Evolutionary conservation across 2,329 filamentous ascomycete species (phyloP).

Genomic region (Ophiostoma himal-ulmi): DNA sequence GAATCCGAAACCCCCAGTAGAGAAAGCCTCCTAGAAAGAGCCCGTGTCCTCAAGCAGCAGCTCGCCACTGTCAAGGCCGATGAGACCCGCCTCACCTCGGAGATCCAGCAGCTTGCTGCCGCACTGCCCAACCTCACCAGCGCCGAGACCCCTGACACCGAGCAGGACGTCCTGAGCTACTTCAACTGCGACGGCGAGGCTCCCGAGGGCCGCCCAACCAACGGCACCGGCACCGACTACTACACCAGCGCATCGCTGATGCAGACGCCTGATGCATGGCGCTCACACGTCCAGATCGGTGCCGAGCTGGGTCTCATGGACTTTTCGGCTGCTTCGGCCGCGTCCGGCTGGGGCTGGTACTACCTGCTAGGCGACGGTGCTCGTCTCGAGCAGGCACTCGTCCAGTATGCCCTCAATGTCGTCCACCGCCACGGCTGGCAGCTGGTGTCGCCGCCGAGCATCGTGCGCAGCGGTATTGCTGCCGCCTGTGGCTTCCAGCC

Average conservation of each 20-base stretch:
- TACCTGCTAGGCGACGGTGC: conserved; percentile 89
- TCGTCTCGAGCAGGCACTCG: conserved; percentile 86
- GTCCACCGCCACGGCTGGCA: conserved; percentile 71
- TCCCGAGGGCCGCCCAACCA: conserved; percentile 21
- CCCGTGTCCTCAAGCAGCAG: conserved; percentile 57
- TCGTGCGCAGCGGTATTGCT: conserved; percentile 89
- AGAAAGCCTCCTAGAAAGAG: conserved; percentile 53
- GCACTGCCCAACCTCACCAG: conserved; percentile 84
- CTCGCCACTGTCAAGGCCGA: conserved; percentile 55
- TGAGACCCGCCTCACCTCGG: conserved; percentile 53
- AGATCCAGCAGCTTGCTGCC: conserved; percentile 70
- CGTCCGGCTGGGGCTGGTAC: conserved; percentile 96
- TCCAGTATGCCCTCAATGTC: conserved; percentile 75
- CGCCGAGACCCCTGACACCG: conserved; percentile 64
- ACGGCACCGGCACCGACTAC: neutral
- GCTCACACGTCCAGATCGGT: conserved; percentile 82
- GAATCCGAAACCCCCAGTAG: neutral
- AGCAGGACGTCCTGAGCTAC: conserved; percentile 62
- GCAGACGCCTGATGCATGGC: conserved; percentile 37
- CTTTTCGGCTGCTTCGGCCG: conserved; percentile 72
- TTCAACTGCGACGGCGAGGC: conserved; percentile 65
- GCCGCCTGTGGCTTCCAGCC: conserved; percentile 92
- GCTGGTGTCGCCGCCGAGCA: conserved; percentile 73
- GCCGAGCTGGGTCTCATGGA: conserved; percentile 82
- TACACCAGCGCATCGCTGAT: neutral